Base-by-base conservation (phyloP, 2,329 filamentous ascomycete species). In the Colletotrichum truncatum region DNA sequence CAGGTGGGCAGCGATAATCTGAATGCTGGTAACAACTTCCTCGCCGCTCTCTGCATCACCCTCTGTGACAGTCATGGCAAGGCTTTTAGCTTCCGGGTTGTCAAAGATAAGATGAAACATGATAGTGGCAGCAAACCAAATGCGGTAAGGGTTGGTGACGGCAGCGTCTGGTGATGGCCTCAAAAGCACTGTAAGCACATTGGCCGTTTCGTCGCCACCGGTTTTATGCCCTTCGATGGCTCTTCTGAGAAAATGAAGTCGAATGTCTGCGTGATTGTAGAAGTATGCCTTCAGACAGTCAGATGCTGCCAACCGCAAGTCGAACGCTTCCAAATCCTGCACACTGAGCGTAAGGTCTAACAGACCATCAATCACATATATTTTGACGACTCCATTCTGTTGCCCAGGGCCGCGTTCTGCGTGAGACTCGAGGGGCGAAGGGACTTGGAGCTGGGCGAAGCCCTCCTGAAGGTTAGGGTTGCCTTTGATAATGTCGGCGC, bases 271-370 rank as follows among this genome's bases (percentile, higher is more conserved):
- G 75, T 98, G 94, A 46, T 91, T 89, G 71, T 87, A 89, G 72
- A 98, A 93, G 77, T 99, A 99, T 2, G 96, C 93, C 76, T 97
- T 94, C 67, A 99, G 88, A 73, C 95, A 97, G 71, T 95, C 91
- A 75, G 92, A 96, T 21, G 93, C 94, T 18, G 95, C 92, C 73
- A 94, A 87, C 23, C 96, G 90, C 36, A 95, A 84, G 76, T 97
- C 91, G 70, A 97, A 92, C 34, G 92, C 84, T 55, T 89, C 85
- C 18, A 87, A 79, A 0, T 89, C 82, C 28, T 90, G 85, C 21
- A 91, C 82, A 60, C 89, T 89, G 8, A 99, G 82, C 0, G 91
- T 90, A 43, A 98, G 81, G 70, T 98, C 93, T 49, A 99, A 83
- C 16, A 99, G 83, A 2, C 93, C 96, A 76, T 98, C 95, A 72